phyloP scores from a whole-genome alignment of 352 stramenopile species.

The Lagenidium giganteum region DNA sequence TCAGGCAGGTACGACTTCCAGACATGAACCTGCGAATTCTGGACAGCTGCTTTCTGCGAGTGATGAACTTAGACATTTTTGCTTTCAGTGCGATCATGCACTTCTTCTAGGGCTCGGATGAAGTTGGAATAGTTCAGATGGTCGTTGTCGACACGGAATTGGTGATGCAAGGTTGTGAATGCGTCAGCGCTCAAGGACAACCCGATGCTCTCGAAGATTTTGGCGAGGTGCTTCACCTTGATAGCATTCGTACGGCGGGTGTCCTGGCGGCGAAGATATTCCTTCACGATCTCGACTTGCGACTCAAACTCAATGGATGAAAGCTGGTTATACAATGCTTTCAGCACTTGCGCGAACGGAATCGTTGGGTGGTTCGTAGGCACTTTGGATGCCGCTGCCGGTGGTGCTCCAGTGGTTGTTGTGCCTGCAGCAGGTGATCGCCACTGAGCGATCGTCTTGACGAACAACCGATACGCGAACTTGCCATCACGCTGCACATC shows the following conservation, averaged over 20 bases:
- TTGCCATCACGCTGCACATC: slow-evolving; percentile 49
- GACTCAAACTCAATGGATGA: slow-evolving; percentile 64
- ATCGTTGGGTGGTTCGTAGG: neutral
- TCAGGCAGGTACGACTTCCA: too few relatives aligned
- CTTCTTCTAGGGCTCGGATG: slow-evolving; percentile 15
- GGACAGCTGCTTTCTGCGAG: too few relatives aligned
- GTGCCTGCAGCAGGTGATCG: neutral
- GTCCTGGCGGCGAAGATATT: slow-evolving; percentile 42
- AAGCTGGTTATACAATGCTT: slow-evolving; percentile 55
- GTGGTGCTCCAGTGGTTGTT: slow-evolving; percentile 1
- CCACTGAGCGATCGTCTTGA: slow-evolving; percentile 72
- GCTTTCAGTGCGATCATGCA: slow-evolving; percentile 22
- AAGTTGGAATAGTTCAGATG: slow-evolving; percentile 36
- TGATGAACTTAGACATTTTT: too few relatives aligned
- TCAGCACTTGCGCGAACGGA: slow-evolving; percentile 22
- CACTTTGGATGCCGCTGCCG: neutral
- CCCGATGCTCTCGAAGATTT: slow-evolving; percentile 46
- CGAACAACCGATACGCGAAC: slow-evolving; percentile 68
- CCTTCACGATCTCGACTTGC: slow-evolving; percentile 58
- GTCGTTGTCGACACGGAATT: slow-evolving; percentile 15
- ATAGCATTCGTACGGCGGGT: slow-evolving; percentile 21
- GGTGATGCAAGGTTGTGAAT: slow-evolving; percentile 23
- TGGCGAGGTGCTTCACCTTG: slow-evolving; percentile 27
- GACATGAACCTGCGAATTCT: too few relatives aligned
- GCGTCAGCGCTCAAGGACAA: slow-evolving; percentile 40